Conservation (phyloP, 257 asterid species). For the Solanum chilense region DNA sequence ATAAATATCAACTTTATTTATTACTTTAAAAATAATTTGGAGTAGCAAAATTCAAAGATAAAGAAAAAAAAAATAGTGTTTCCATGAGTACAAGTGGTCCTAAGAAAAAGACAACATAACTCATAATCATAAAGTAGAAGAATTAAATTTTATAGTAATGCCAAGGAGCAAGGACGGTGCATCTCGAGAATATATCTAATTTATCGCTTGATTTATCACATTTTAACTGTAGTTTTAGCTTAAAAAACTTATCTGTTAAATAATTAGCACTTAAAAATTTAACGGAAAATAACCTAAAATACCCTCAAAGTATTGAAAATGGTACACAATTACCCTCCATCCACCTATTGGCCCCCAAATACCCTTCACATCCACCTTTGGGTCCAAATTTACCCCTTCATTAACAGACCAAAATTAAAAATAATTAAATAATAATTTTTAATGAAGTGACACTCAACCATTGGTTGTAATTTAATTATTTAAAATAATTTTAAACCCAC, state of each 20-base stretch:
- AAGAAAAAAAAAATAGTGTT: background rate
- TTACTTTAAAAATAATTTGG: background rate
- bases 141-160: background rate
- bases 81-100: background rate
- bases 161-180: background rate
- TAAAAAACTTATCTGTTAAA: background rate
- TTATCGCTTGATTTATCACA: background rate
- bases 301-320: too few species aligned
- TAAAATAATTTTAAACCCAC: too few species aligned
- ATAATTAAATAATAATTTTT: too few species aligned
- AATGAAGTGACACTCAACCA: too few species aligned
- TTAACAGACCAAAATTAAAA: too few species aligned
- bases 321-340: too few species aligned
- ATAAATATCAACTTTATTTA: background rate
- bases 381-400: too few species aligned
- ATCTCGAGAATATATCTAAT: background rate
- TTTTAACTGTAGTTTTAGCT: background rate
- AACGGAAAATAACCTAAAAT: too few species aligned
- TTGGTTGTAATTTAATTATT: too few species aligned
- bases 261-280: background rate
- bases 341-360: too few species aligned
- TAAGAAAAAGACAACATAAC: background rate
- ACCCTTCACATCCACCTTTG: too few species aligned
- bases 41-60: background rate
- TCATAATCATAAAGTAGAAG: background rate